Conservation (phyloP, 1,284 basidiomycete genomes). For the Ganoderma boninense region DNA sequence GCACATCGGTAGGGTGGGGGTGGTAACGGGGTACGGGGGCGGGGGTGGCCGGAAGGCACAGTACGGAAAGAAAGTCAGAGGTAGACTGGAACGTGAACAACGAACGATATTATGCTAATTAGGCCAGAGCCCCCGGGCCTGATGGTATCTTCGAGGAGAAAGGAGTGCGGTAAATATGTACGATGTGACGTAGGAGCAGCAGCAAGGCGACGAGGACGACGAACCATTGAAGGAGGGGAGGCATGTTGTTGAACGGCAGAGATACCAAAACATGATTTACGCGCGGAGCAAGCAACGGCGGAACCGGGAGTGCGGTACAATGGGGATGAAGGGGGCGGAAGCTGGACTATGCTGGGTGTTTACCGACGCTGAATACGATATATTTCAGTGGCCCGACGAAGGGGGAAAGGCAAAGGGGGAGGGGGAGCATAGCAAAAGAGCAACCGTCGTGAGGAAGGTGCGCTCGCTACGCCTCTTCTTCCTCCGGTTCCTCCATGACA, state of each 20-base stretch:
- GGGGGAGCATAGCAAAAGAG: slow-evolving; percentile 16
- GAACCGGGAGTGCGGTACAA: slow-evolving; percentile 4
- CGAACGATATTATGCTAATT: slow-evolving; percentile 31
- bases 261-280: slow-evolving; percentile 17
- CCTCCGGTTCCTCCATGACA: slow-evolving; percentile 83
- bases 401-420: slow-evolving; percentile 19
- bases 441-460: slow-evolving; percentile 29
- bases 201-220: slow-evolving; percentile 5
- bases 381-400: slow-evolving; percentile 32
- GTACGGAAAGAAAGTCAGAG: slow-evolving; percentile 2
- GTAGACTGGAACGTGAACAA: slow-evolving; percentile 9
- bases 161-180: slow-evolving; percentile 31
- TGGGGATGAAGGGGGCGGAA: slow-evolving; percentile 4
- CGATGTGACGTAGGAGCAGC: slow-evolving; percentile 25
- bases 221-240: neutral
- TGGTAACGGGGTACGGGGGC: neutral
- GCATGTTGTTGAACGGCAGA: slow-evolving; percentile 11
- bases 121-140: slow-evolving; percentile 20
- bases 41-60: neutral
- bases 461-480: slow-evolving; percentile 42
- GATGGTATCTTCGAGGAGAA: slow-evolving; percentile 33
- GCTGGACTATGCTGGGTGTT: slow-evolving; percentile 20
- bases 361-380: slow-evolving; percentile 33
- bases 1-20: neutral
- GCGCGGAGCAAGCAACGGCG: slow-evolving; percentile 20